A percentile compares a stretch with the other conserved stretches of the same genome.
These are phyloP conservation scores for Emmonsiellopsis sp. DNA, from an alignment of 2,329 filamentous ascomycete species.

Conservation along the genomic window DNA sequence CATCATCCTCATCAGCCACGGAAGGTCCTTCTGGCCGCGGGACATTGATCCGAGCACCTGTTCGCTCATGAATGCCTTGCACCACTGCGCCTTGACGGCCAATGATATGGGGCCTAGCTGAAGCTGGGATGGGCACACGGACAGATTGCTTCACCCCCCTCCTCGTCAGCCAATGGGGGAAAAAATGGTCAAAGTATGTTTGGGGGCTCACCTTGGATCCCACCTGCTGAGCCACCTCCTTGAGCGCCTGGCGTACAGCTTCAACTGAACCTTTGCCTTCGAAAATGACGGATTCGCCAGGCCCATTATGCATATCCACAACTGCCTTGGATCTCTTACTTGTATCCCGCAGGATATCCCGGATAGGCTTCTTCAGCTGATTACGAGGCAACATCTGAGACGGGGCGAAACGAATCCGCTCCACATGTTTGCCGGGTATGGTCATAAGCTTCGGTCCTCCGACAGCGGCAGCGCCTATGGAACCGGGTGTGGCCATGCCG, in stretches of 20 bases:
- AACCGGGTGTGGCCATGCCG: conserved; percentile 29
- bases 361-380: conserved; percentile 74
- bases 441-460: conserved; percentile 51
- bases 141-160: conserved; percentile 46
- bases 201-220: conserved; percentile 60
- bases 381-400: conserved; percentile 65
- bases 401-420: conserved; percentile 63
- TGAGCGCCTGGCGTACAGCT: conserved; percentile 75
- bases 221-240: conserved; percentile 79
- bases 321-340: conserved; percentile 85
- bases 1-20: conserved; percentile 63
- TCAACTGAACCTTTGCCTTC: conserved; percentile 77
- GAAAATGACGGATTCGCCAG: conserved; percentile 66
- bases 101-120: conserved; percentile 81
- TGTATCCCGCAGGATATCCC: conserved; percentile 81
- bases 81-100: conserved; percentile 85
- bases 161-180: not conserved
- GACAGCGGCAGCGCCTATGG: conserved; percentile 11
- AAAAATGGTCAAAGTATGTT: not conserved
- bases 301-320: conserved; percentile 65
- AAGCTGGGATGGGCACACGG: conserved; percentile 71
- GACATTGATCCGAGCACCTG: conserved; percentile 82
- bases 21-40: conserved; percentile 64
- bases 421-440: conserved; percentile 74
- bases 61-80: conserved; percentile 79